A percentile compares a stretch with the other conserved stretches of the same genome.
phyloP scores from a whole-genome alignment of 768 basidiomycete species.

The Leccinum sublutescens region DNA sequence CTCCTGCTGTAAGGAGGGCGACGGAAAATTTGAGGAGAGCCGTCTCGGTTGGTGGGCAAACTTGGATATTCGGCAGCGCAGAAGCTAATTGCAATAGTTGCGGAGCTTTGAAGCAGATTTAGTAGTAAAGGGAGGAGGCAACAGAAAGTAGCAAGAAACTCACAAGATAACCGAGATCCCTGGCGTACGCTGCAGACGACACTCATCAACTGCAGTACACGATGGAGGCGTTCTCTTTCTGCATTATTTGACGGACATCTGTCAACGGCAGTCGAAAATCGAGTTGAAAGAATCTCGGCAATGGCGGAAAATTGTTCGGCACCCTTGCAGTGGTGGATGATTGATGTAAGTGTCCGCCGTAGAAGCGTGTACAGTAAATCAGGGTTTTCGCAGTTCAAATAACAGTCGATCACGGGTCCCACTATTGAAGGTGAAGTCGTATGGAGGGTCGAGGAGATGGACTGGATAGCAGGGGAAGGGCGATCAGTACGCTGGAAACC shows the following conservation, averaged over 20 bases:
- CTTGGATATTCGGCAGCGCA: constrained; percentile 28
- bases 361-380: constrained; percentile 53
- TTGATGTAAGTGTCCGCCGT: constrained; percentile 72
- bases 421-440: constrained; percentile 68
- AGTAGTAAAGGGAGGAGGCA: constrained; percentile 4
- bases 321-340: constrained; percentile 79
- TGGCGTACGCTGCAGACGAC: constrained; percentile 63
- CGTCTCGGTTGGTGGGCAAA: constrained; percentile 26
- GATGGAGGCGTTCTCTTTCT: constrained; percentile 41
- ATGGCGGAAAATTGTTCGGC: constrained; percentile 61
- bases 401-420: constrained; percentile 51
- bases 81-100: constrained; percentile 39
- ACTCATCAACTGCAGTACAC: constrained; percentile 55
- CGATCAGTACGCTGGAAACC: background rate
- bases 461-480: constrained; percentile 39
- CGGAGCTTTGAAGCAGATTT: constrained; percentile 24
- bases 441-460: constrained; percentile 81
- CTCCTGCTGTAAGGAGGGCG: constrained; percentile 41
- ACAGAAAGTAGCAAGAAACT: constrained; percentile 19
- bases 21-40: constrained; percentile 34
- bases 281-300: constrained; percentile 50
- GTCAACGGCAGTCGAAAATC: constrained; percentile 28
- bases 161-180: constrained; percentile 67
- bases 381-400: constrained; percentile 43
- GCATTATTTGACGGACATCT: constrained; percentile 3